Base-by-base conservation (phyloP, 305 asterid species). In the Nicotiana rustica region DNA sequence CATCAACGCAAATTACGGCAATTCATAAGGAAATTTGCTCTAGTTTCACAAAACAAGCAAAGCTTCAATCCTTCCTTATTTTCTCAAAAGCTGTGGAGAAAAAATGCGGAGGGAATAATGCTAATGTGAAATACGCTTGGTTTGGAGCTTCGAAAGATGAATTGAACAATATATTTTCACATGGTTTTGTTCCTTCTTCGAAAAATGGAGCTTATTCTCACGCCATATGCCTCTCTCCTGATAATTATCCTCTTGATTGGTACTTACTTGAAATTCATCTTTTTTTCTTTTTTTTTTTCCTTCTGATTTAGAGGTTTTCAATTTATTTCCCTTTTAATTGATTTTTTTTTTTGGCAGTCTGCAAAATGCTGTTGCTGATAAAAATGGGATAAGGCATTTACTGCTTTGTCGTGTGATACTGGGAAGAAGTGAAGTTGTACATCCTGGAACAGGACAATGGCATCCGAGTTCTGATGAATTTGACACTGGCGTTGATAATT, bases 91-190 rank as follows among this genome's bases (percentile, higher is more conserved):
- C 91, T 4, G 44, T 87, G 77, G 90, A 83, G 81, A 67, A 80
- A 64, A 89, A 85, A 69, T 82, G 85, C 47, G 84, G 83, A 2
- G 97, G 97, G 31, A 62, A 85, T 19, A 67, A 85, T 82, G 87
- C 88, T 17, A 88, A 90, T 83, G 91, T 85, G 86, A 91, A 79
- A 84, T 93, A 88, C 36, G 95, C 90, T 78, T 94, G 97, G 98
- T 93, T 65, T 85, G 90, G 93, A 38, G 96, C 88, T 73, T 86
- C 97, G 2, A 90, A 86, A 88, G 75, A 82, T 29, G 95, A 92
- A 73, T 86, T 91, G 9, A 6, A 29, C 8, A 65, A 33, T 2
- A 81, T 93, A 57, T 33, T 93, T 29, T 52, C 79, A 0, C 80
- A 91, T 67, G 96, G 98, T 25, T 94, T 93, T 67, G 83, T 88